Percentiles rank a stretch among this genome's conserved stretches.
phyloP scores from a whole-genome alignment of 2,329 filamentous ascomycete species.

The Endocalyx cinctus region DNA sequence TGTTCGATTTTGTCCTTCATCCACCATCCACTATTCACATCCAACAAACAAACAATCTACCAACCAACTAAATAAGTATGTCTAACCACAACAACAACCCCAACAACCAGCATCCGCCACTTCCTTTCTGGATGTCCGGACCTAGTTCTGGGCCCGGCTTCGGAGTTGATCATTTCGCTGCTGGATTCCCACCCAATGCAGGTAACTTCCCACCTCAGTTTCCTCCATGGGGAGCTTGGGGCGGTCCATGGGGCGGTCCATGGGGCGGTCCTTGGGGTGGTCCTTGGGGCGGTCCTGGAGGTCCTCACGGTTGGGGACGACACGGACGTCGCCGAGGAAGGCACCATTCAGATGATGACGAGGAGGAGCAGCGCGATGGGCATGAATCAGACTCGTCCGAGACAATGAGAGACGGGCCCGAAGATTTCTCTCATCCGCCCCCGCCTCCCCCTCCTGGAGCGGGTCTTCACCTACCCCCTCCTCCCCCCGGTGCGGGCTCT shows the following conservation, averaged over 20 bases:
- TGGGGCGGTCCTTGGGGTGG: conserved; percentile 7
- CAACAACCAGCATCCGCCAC: too few relatives aligned
- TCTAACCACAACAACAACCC: too few relatives aligned
- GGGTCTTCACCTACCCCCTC: conserved; percentile 10
- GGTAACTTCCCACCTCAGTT: not conserved
- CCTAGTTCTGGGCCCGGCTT: too few relatives aligned
- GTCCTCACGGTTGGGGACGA: conserved; percentile 14
- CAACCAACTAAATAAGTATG: too few relatives aligned
- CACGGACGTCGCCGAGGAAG: conserved; percentile 19
- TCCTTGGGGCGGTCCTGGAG: conserved; percentile 10
- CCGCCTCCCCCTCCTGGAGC: conserved; percentile 8
- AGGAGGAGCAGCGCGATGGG: conserved; percentile 26
- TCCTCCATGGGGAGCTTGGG: conserved; percentile 9
- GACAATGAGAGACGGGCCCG: conserved; percentile 18
- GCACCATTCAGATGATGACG: conserved; percentile 21
- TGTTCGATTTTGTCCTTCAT: too few relatives aligned
- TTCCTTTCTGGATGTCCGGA: too few relatives aligned
- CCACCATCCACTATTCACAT: too few relatives aligned
- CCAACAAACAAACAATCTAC: too few relatives aligned
- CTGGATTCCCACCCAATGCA: too few relatives aligned
- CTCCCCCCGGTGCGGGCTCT: conserved; percentile 9
- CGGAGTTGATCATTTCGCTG: too few relatives aligned
- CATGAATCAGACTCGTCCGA: conserved; percentile 27
- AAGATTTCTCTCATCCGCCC: conserved; percentile 8
- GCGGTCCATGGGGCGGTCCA: conserved; percentile 4